Evolutionary conservation across 495 filamentous ascomycete genomes (phyloP).

Genomic region (Chaetomidium leptoderma): DNA sequence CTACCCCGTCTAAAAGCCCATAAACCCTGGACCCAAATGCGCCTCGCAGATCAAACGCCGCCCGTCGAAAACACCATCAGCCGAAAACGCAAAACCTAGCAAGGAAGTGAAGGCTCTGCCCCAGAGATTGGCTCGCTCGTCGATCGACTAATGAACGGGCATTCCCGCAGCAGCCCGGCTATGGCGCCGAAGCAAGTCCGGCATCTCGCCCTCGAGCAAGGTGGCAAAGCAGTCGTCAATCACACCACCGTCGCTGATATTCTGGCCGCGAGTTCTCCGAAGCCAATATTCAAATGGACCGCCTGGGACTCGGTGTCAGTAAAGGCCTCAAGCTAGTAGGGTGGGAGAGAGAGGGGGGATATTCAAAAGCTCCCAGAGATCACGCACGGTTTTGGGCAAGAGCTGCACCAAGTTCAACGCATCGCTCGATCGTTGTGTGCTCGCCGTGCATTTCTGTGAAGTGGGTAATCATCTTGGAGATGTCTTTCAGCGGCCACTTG

Average conservation of each 20-base stretch:
- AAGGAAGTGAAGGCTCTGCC: not conserved
- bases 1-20: too few relatives aligned
- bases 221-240: constrained; percentile 35
- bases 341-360: not conserved
- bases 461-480: constrained; percentile 46
- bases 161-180: constrained; percentile 35
- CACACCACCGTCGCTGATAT: constrained; percentile 28
- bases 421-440: constrained; percentile 36
- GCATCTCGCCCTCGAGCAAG: constrained; percentile 34
- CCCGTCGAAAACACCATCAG: not conserved
- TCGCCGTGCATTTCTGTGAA: constrained; percentile 44
- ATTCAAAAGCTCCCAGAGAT: too few relatives aligned
- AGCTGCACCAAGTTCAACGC: constrained; percentile 38
- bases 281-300: constrained; percentile 48
- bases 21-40: too few relatives aligned
- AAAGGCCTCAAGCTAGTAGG: not conserved
- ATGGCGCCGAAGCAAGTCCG: constrained; percentile 31
- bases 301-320: constrained; percentile 25
- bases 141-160: not conserved
- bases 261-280: constrained; percentile 33
- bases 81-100: not conserved
- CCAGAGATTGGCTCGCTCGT: too few relatives aligned
- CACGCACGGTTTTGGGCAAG: constrained; percentile 36
- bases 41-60: not conserved
- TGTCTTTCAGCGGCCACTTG: constrained; percentile 46